These are phyloP conservation scores for Cordyceps javanica DNA, from an alignment of 2,329 filamentous ascomycete species.

Conservation along the genomic window DNA sequence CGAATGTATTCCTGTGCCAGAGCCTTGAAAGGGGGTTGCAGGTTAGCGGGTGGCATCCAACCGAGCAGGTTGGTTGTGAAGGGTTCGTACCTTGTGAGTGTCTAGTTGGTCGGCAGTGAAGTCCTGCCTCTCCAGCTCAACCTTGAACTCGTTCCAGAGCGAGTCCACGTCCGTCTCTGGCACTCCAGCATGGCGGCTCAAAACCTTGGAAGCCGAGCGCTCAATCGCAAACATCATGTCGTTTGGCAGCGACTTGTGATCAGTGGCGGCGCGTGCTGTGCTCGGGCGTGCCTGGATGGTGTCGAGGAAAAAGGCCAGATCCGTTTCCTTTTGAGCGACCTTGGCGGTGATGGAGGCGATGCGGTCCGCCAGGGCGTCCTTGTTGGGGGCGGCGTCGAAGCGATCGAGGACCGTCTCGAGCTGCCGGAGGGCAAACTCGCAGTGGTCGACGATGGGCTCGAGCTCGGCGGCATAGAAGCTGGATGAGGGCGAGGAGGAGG, in stretches of 20 bases:
- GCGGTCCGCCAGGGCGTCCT: constrained; percentile 29
- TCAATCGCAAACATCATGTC: constrained; percentile 56
- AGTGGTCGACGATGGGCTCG: constrained; percentile 46
- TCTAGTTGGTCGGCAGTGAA: constrained; percentile 49
- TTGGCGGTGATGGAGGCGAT: constrained; percentile 39
- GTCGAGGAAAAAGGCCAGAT: constrained; percentile 51
- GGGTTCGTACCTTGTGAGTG: constrained; percentile 49
- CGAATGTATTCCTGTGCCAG: constrained; percentile 55
- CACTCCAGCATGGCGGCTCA: constrained; percentile 34
- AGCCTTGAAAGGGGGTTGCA: constrained; percentile 36
- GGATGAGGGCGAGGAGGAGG: too few relatives aligned
- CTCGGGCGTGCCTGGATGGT: constrained; percentile 48
- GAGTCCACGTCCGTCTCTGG: constrained; percentile 41
- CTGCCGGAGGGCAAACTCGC: constrained; percentile 48
- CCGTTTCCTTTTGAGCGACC: constrained; percentile 46
- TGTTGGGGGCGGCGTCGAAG: constrained; percentile 29
- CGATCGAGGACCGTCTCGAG: constrained; percentile 47
- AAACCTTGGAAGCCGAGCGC: constrained; percentile 46
- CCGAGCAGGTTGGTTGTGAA: too few relatives aligned
- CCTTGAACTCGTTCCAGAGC: constrained; percentile 52
- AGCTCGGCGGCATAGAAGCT: constrained; percentile 45
- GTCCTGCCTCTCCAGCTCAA: constrained; percentile 52
- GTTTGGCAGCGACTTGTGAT: constrained; percentile 38
- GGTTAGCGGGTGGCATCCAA: too few relatives aligned
- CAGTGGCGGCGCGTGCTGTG: constrained; percentile 30